Conservation (phyloP, 768 basidiomycete genomes). For the Podaxis sp. region DNA sequence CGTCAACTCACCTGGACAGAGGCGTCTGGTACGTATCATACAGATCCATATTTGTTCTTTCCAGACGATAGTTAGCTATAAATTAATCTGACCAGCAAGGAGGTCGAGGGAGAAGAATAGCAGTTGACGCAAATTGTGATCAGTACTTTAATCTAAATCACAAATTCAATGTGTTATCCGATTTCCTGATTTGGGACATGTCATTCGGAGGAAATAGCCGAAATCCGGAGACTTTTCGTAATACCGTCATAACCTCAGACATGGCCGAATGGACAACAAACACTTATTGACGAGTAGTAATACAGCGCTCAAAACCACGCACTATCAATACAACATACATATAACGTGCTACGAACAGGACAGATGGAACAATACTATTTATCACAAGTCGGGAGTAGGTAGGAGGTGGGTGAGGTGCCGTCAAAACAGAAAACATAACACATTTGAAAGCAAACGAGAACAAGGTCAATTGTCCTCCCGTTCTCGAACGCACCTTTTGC, state of each 20-base stretch:
- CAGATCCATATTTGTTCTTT: conserved; percentile 45
- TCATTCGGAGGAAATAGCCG: background rate
- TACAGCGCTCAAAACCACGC: conserved; percentile 12
- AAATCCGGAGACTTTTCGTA: background rate
- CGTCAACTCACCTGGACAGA: conserved; percentile 59
- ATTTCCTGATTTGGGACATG: conserved; percentile 1
- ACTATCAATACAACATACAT: conserved; percentile 13
- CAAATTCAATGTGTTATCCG: background rate
- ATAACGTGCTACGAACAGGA: background rate
- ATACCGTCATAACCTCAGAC: background rate
- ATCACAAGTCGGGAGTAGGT: background rate
- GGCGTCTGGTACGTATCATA: conserved; percentile 80
- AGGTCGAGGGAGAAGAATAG: background rate
- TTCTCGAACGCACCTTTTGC: background rate
- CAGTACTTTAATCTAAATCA: background rate
- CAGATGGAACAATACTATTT: conserved; percentile 5
- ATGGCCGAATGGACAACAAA: background rate
- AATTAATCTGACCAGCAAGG: background rate
- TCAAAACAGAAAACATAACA: background rate
- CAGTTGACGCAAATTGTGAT: background rate
- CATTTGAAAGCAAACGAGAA: background rate
- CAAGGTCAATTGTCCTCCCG: background rate
- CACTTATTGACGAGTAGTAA: background rate
- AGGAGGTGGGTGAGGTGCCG: background rate
- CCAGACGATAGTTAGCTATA: background rate